Evolutionary conservation across 768 basidiomycete species (phyloP), one percentile per base, ranked within the genome.

Genomic region (Mycena belliarum): DNA sequence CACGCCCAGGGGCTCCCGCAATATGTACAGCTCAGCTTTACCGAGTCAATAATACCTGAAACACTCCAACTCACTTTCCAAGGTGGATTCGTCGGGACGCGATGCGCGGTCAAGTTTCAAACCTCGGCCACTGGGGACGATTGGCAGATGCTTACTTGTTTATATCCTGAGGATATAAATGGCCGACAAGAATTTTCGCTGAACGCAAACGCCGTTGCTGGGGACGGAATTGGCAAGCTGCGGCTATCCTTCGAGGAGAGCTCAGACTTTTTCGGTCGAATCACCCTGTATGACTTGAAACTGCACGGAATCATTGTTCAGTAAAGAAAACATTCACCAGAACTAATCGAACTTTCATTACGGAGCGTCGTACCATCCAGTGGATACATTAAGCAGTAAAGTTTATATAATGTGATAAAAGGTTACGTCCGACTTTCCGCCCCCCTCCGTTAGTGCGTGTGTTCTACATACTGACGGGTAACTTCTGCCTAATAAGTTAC

Each of bases 161-260:
- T 93, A 63, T 92, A 85, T 66, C 91, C 92, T 3, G 87, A 91
- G 63, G 90, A 94, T 66, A 85, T 88, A 54, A 93, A 94, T 67
- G 77, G 86, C 43, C 77, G 76, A 28, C 92, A 94, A 69, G 67
- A 64, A 8, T 94, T 94, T 52, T 68, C 93, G 11, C 65, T 70
- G 11, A 64, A 69, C 1, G 33, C 57, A 1, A 61, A 72, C 21
- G 52, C 29, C 35, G 26, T 28, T 11, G 9, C 51, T 20, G 55
- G 68, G 28, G 52, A 60, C 18, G 79, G 77, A 11, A 71, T 86
- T 16, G 70, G 63, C 54, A 74, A 76, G 18, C 57, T 93, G 61
- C 88, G 82, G 70, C 70, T 94, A 14, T 75, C 89, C 6, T 93
- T 94, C 59, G 86, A 90, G 64, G 80, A 84, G 68, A 90, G 89